Evolutionary conservation across 805 yeast species (phyloP), one percentile per base, ranked within the genome.

Genomic region (Cyberlindnera samutprakarnensis): DNA sequence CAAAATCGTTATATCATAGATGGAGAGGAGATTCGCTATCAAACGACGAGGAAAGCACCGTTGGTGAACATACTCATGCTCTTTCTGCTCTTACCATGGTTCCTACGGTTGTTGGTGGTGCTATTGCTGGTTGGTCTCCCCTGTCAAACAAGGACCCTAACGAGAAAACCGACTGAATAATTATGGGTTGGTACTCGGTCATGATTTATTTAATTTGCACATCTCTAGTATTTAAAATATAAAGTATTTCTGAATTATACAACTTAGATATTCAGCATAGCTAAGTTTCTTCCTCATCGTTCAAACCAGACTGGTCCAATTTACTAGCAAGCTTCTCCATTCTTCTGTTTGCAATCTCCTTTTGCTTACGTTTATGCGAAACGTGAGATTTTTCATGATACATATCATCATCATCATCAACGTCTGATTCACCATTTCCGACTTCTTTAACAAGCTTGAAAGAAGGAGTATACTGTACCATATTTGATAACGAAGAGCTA

Each of bases 51-150:
- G 43, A 36, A 33, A 35, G 38, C 13, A 14, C 41, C 14, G 8
- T 35, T 12, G 42, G 38, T 7, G 36, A 30, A 29, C 26, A 31
- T n/a, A 23, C 35, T 12, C 52, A 51, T 25, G 54, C 62, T 18
- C 49, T 66, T 14, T 59, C 65, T 15, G 70, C 70, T 2, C 45
- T 66, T 33, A 60, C 70, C 2, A 65, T 71, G 68, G 72, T 71
- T 5, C 77, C 77, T 1, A 64, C 72, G 13, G 59, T 69, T 33
- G 74, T 71, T 9, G 73, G 75, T 18, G 77, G 77, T 23, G 76
- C 77, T 5, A 65, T 71, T 27, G 76, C 74, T 12, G 77, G 77
- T 6, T 66, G 71, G 70, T 55, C 61, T 6, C 46, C 46, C n/a
- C 20, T 41, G 30, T 33, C 42, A 6, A n/a, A n/a, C n/a, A n/a